These are phyloP conservation scores for Cordyceps javanica DNA, from an alignment of 2,329 filamentous ascomycete species.

Conservation along the genomic window DNA sequence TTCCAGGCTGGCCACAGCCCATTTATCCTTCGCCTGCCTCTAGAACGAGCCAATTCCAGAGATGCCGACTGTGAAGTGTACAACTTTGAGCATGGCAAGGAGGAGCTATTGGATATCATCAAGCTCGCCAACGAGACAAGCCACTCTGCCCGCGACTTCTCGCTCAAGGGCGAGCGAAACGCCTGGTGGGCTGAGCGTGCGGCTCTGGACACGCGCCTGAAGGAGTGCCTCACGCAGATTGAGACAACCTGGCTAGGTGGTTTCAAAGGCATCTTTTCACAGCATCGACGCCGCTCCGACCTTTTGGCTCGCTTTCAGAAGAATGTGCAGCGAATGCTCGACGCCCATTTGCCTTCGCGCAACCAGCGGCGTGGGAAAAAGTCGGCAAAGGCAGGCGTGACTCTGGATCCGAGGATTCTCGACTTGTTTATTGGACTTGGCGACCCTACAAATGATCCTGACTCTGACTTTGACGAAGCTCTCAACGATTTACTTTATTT, in stretches of 20 bases:
- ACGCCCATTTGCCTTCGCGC: constrained; percentile 80
- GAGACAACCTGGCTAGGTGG: constrained; percentile 94
- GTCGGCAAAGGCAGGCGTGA: constrained; percentile 36
- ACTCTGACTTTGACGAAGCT: constrained; percentile 74
- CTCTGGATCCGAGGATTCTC: constrained; percentile 58
- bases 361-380: constrained; percentile 52
- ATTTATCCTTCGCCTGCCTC: constrained; percentile 79
- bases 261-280: constrained; percentile 90
- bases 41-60: constrained; percentile 74
- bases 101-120: constrained; percentile 79
- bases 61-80: constrained; percentile 76
- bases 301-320: constrained; percentile 70
- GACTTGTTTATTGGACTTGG: constrained; percentile 86
- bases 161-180: constrained; percentile 65
- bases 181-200: constrained; percentile 90
- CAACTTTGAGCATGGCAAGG: constrained; percentile 71
- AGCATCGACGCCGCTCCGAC: constrained; percentile 55
- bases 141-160: constrained; percentile 65
- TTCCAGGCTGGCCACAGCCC: constrained; percentile 69
- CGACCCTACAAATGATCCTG: constrained; percentile 58
- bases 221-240: constrained; percentile 73
- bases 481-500: constrained; percentile 94
- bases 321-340: constrained; percentile 71
- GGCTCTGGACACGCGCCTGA: constrained; percentile 68
- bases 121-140: constrained; percentile 75